A percentile compares a stretch with the other conserved stretches of the same genome.
Evolutionary conservation across 1,284 basidiomycete species (phyloP).

Genomic region (Puccinia brachypodii): DNA sequence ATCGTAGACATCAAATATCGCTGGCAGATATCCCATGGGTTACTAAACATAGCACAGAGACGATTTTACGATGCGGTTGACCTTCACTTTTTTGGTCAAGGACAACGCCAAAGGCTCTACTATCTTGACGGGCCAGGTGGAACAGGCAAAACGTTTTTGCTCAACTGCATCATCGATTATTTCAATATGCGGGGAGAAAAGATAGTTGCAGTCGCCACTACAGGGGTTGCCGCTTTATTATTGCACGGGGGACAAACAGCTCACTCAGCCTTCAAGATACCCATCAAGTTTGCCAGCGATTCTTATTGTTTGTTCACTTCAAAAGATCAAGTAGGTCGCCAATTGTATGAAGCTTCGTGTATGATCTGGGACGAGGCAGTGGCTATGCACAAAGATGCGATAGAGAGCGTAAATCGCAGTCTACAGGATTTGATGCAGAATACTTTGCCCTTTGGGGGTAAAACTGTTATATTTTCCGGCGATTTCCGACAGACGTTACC

Average conservation of each 20-base stretch:
- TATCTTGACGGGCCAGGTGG: constrained; percentile 62
- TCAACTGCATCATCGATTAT: constrained; percentile 58
- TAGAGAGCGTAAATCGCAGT: background rate
- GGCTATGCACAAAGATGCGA: background rate
- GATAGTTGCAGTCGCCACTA: constrained; percentile 58
- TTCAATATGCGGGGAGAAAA: constrained; percentile 52
- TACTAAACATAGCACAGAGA: constrained; percentile 58
- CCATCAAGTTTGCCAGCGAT: background rate
- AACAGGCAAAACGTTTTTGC: constrained; percentile 62
- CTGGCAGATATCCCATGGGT: constrained; percentile 50
- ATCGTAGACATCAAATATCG: too few species aligned
- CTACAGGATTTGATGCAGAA: background rate
- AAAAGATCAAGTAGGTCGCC: background rate
- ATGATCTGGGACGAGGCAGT: constrained; percentile 25
- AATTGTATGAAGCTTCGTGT: background rate
- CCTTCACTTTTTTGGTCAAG: too few species aligned
- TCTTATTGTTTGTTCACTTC: constrained; percentile 53
- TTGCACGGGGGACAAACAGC: constrained; percentile 57
- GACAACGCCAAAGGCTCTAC: constrained; percentile 56
- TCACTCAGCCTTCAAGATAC: constrained; percentile 12
- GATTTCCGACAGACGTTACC: constrained; percentile 27
- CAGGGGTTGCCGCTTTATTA: constrained; percentile 61
- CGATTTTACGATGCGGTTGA: constrained; percentile 57
- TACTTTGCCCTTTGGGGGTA: background rate
- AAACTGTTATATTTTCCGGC: background rate